Conservation (phyloP, 1,284 basidiomycete species). For the Apiotrichum sp. region DNA sequence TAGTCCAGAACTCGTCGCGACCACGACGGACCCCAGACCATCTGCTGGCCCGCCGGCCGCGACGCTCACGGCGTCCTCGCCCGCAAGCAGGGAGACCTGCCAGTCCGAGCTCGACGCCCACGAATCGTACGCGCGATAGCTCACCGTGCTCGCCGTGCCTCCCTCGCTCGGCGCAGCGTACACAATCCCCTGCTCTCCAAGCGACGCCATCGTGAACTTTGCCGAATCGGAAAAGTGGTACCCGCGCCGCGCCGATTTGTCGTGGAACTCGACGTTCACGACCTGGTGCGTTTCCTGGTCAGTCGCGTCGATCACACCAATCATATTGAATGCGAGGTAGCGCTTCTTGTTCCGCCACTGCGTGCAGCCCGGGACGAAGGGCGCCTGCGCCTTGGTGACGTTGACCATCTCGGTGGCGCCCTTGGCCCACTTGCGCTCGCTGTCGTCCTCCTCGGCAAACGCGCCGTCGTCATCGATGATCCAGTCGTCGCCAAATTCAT, state of each 20-base stretch:
- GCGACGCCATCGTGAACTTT: conserved; percentile 73
- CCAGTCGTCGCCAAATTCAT: conserved; percentile 61
- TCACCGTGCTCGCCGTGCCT: conserved; percentile 58
- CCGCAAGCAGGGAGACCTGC: conserved; percentile 66
- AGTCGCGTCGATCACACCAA: conserved; percentile 85
- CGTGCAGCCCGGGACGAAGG: conserved; percentile 90
- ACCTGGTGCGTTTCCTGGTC: conserved; percentile 91
- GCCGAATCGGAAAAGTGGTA: conserved; percentile 85
- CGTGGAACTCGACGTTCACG: conserved; percentile 91
- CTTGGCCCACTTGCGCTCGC: conserved; percentile 47
- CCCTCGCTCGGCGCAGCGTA: conserved; percentile 70
- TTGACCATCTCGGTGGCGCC: conserved; percentile 56
- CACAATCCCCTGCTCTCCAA: conserved; percentile 81
- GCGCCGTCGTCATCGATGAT: conserved; percentile 65
- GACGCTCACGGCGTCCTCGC: conserved; percentile 66
- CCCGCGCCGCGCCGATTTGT: conserved; percentile 69
- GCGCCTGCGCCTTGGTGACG: conserved; percentile 79
- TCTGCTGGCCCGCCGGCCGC: conserved; percentile 63
- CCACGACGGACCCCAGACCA: conserved; percentile 57
- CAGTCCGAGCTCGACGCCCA: conserved; percentile 74
- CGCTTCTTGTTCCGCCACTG: conserved; percentile 77
- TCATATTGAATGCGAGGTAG: conserved; percentile 83
- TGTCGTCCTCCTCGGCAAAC: conserved; percentile 51
- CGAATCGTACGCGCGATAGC: conserved; percentile 76
- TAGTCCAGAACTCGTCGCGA: conserved; percentile 80